phyloP scores from a whole-genome alignment of 2,329 filamentous ascomycete genomes.

The Xylaria digitata region DNA sequence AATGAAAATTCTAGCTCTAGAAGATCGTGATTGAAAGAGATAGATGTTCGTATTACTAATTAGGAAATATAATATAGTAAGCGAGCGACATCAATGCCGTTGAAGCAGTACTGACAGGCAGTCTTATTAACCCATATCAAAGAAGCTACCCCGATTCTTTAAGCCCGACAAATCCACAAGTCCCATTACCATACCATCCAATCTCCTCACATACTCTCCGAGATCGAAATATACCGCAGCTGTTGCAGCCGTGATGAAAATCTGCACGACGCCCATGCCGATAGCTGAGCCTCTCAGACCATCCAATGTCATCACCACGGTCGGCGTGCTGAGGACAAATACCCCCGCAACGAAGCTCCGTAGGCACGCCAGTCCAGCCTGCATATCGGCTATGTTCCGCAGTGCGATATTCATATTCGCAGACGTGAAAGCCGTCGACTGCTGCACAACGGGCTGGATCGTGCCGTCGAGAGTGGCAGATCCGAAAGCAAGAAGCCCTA shows the following conservation, averaged over 20 bases:
- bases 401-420: slow-evolving; percentile 59
- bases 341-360: slow-evolving; percentile 56
- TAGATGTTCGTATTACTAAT: slow-evolving; percentile 14
- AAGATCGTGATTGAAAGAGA: background rate
- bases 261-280: slow-evolving; percentile 57
- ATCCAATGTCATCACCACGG: slow-evolving; percentile 50
- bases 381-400: slow-evolving; percentile 62
- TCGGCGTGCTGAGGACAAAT: slow-evolving; percentile 58
- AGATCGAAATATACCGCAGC: slow-evolving; percentile 56
- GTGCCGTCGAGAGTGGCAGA: slow-evolving; percentile 55
- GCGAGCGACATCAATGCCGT: slow-evolving; percentile 15
- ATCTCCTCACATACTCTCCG: slow-evolving; percentile 55
- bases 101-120: background rate
- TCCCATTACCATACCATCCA: slow-evolving; percentile 61
- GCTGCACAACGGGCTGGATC: slow-evolving; percentile 56
- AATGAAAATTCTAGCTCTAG: too few relatives aligned
- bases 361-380: slow-evolving; percentile 56
- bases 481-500: slow-evolving; percentile 61
- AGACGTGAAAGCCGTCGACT: slow-evolving; percentile 62
- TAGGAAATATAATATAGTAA: slow-evolving; percentile 14
- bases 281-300: slow-evolving; percentile 55
- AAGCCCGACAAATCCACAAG: slow-evolving; percentile 58
- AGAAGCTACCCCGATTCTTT: slow-evolving; percentile 59
- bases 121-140: slow-evolving; percentile 53
- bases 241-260: slow-evolving; percentile 52